Base-by-base conservation (phyloP, 129 eudicot species). In the Tagetes patula region DNA sequence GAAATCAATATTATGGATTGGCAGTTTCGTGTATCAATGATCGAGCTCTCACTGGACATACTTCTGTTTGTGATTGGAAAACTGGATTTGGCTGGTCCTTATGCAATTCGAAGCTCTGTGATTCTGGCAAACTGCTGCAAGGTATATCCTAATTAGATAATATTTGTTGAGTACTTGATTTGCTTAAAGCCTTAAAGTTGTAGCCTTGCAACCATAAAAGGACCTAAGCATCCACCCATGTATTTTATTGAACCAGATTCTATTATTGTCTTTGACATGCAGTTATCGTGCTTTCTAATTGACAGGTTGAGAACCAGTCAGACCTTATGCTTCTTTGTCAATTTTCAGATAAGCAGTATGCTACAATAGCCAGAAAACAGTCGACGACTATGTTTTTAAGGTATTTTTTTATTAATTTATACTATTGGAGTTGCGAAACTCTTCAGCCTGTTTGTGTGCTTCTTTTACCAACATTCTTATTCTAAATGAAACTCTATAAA, bases 61-160 rank as follows among this genome's bases (percentile, higher is more conserved):
- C 82, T 95, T 67, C 85, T 95, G 67, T 90, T 81, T 83, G 94
- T 85, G 62, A 70, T 90, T 74, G 96, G 99, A 50, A 76, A 88
- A 75, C 65, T 95, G 83, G 59, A 88, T 88, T 80, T 95, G 79
- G 99, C 97, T 37, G 99, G 99, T 73, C 99, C 99, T 52, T 95
- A 69, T 79, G 91, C 91, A 27, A 85, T 88, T 65, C 79, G 77
- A 83, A 88, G 86, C 87, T 88, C 94, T 37, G 73, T 66, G 38
- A 83, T 95, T 71, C 73, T 86, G 77, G 91, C 87, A 75, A 95
- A 90, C 80, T 88, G 97, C 80, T 95, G 96, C 96, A 90, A 95
- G 99, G 99, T 94, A 76, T 59, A 41, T 84, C 42, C 46, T 80
- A 20, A 40, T 59, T 40, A 59, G 72, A 69, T 74, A 39, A 33